Evolutionary conservation across 306 rosid species (phyloP), one percentile per base, ranked within the genome.

Genomic region (Macrotyloma uniflorum): DNA sequence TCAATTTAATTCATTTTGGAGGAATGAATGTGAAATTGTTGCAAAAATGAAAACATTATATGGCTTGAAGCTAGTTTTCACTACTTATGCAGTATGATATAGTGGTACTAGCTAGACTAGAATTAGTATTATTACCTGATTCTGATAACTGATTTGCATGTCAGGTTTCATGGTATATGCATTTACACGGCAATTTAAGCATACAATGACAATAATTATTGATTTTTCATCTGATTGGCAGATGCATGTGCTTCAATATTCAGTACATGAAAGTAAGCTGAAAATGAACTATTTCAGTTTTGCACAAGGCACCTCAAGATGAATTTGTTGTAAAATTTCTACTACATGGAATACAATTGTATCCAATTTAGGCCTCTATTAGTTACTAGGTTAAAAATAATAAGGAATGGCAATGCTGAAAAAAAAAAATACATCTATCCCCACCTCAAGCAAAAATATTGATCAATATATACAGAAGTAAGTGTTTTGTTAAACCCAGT

Each of bases 41-140:
- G 32, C 35, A 79, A 79, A 57, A 69, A 33, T 10, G 30, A 79
- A 15, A 69, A 14, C 16, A 45, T 69, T 9, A 42, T 11, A 45
- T 16, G 40, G 35, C 47, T 61, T 38, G 30, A 61, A 10, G 65
- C 40, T 59, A 36, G 45, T 24, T 23, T 58, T 32, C 14, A 18
- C 18, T 19, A 19, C 30, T 58, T 40, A 45, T 43, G 45, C 36
- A 30, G 24, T 28, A 16, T 26, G 24, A 33, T 67, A 53, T 8
- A 16, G 14, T 16, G 43, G 36, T 65, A 38, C n/a, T 50, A 38
- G 73, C 73, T 35, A 33, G 28, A 22, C 73, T 35, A 33, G 28
- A 22, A 46, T 30, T 28, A 47, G 47, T 46, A 42, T 43, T 59
- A 26, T 59, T 43, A 42, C 69, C 30, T 22, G 3, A 7, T 74